Conservation (phyloP, 352 stramenopile genomes). For the Poterioochromonas sp. region DNA sequence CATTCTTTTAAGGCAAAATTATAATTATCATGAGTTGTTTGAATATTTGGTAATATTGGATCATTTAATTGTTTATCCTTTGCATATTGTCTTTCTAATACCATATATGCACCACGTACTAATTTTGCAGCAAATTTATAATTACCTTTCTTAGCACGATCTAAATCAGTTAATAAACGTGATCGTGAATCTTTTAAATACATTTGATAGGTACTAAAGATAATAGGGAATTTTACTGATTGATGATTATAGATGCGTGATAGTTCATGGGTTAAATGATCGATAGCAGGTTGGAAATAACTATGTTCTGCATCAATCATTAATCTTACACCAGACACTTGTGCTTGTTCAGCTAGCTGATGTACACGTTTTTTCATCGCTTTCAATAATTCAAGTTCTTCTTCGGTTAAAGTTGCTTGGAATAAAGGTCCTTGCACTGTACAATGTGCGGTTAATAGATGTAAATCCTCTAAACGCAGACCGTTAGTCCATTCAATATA, state of each 20-base stretch:
- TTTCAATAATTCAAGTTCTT: conserved; percentile 77
- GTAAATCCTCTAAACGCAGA: conserved; percentile 73
- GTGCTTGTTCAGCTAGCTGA: conserved; percentile 53
- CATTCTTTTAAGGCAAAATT: conserved; percentile 76
- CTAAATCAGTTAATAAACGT: conserved; percentile 77
- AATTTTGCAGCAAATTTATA: conserved; percentile 93
- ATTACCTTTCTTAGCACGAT: conserved; percentile 71
- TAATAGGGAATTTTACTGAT: conserved; percentile 55
- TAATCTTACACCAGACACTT: conserved; percentile 69
- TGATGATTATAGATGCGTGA: conserved; percentile 45
- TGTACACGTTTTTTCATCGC: conserved; percentile 62
- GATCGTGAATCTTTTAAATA: conserved; percentile 85
- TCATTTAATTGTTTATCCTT: conserved; percentile 57
- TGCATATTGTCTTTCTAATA: conserved; percentile 78
- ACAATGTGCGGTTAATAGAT: conserved; percentile 5
- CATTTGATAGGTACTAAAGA: conserved; percentile 97
- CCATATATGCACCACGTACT: conserved; percentile 95
- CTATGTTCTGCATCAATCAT: conserved; percentile 96
- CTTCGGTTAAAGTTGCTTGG: conserved; percentile 48
- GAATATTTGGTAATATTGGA: conserved; percentile 83
- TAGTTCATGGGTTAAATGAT: conserved; percentile 69
- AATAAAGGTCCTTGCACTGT: conserved; percentile 31
- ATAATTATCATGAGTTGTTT: conserved; percentile 87
- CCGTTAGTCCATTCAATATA: conserved; percentile 89
- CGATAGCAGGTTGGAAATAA: conserved; percentile 94